Percentiles rank a stretch among this genome's conserved stretches.
Conservation (phyloP, 106 monocot genomes). For the Dactylorhiza incarnata region DNA sequence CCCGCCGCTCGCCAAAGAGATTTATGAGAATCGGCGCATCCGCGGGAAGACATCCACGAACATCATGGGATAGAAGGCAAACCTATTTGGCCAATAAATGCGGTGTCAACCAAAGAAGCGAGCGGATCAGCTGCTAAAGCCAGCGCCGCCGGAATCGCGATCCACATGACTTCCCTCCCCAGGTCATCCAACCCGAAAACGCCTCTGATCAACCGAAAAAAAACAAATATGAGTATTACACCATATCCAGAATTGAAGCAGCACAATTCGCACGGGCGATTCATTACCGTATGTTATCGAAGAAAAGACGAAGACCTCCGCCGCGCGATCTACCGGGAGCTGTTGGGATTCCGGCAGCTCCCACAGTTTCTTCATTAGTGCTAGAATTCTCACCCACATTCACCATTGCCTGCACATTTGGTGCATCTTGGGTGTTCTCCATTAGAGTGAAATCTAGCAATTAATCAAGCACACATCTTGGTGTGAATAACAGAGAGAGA, state of each 20-base stretch:
- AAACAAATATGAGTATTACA: neutral
- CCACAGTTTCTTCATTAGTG: neutral
- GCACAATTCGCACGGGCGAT: too few species aligned
- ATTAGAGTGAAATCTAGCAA: neutral
- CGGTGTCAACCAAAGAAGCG: constrained; percentile 84
- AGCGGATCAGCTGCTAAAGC: constrained; percentile 86
- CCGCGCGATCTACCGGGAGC: too few species aligned
- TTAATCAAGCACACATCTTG: neutral
- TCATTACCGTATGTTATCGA: neutral
- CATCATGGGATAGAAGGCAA: too few species aligned
- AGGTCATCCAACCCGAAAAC: constrained; percentile 70
- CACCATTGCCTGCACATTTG: neutral
- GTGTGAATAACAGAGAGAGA: too few species aligned
- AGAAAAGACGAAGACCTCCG: neutral
- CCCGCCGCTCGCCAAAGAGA: too few species aligned
- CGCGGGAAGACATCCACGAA: too few species aligned
- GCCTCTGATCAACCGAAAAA: constrained; percentile 14
- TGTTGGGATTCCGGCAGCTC: neutral
- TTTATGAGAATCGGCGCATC: too few species aligned
- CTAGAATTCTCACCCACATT: neutral
- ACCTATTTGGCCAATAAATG: too few species aligned
- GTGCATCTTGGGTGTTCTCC: neutral
- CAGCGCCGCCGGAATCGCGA: constrained; percentile 70
- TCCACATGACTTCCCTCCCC: constrained; percentile 50
- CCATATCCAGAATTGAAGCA: too few species aligned